Percentiles rank a stretch among this genome's conserved stretches.
phyloP scores from a whole-genome alignment of 768 basidiomycete genomes.

The Auriscalpium orientale region DNA sequence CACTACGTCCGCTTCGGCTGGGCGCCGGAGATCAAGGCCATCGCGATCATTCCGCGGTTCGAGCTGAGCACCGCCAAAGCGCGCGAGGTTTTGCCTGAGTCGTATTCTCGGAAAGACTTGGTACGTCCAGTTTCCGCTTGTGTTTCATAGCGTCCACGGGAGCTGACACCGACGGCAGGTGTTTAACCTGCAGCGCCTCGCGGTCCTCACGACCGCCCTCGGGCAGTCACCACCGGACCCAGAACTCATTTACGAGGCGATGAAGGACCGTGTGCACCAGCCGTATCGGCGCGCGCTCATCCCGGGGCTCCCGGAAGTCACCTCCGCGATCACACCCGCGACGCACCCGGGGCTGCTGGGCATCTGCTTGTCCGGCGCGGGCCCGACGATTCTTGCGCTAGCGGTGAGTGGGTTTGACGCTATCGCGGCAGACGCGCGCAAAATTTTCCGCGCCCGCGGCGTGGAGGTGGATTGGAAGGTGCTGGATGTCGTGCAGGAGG shows the following conservation, averaged over 20 bases:
- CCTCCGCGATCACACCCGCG: slow-evolving; percentile 76
- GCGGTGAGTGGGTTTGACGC: slow-evolving; percentile 78
- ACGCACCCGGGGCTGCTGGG: slow-evolving; percentile 94
- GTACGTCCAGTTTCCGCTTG: slow-evolving; percentile 39
- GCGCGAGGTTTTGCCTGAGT: slow-evolving; percentile 74
- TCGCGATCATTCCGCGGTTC: slow-evolving; percentile 92
- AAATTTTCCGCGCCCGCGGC: slow-evolving; percentile 61
- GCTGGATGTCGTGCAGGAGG: slow-evolving; percentile 52
- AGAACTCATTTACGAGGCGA: slow-evolving; percentile 96
- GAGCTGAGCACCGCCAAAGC: slow-evolving; percentile 96
- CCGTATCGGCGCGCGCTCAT: slow-evolving; percentile 90
- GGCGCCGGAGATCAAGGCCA: slow-evolving; percentile 76
- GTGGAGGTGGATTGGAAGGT: slow-evolving; percentile 90
- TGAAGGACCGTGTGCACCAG: slow-evolving; percentile 98
- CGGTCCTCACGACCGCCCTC: slow-evolving; percentile 92
- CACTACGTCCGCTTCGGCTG: slow-evolving; percentile 90
- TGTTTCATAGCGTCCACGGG: background rate
- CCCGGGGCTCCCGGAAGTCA: slow-evolving; percentile 91
- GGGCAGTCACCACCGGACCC: slow-evolving; percentile 88
- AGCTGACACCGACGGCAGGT: slow-evolving; percentile 44
- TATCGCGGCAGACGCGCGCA: slow-evolving; percentile 76
- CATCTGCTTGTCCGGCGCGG: slow-evolving; percentile 96
- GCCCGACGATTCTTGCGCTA: slow-evolving; percentile 93
- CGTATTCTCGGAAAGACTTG: slow-evolving; percentile 85
- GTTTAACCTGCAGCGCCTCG: slow-evolving; percentile 94